Percentiles rank a stretch among this genome's conserved stretches.
Evolutionary conservation across 202 grass and related monocot genomes (phyloP).

Genomic region (Setaria italica): DNA sequence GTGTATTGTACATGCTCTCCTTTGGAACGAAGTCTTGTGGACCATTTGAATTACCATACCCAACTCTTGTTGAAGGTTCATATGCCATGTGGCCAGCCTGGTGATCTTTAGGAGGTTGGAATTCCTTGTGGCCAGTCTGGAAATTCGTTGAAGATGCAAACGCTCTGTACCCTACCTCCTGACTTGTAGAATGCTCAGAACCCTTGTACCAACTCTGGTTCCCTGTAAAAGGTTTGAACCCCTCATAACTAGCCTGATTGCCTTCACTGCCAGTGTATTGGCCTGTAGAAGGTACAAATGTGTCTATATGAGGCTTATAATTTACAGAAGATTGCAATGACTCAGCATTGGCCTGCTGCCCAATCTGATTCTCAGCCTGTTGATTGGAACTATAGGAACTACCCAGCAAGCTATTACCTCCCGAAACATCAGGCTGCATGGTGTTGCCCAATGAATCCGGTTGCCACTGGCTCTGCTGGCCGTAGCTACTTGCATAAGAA

Average conservation of each 20-base stretch:
- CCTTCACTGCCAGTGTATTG: conserved; percentile 32
- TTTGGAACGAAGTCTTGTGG: conserved; percentile 35
- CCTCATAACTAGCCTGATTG: conserved; percentile 35
- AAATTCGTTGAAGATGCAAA: conserved; percentile 32
- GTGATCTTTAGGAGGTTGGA: conserved; percentile 47
- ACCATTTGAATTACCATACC: conserved; percentile 44
- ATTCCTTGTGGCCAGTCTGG: conserved; percentile 40
- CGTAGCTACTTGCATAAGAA: conserved; percentile 49
- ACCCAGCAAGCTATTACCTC: conserved; percentile 24
- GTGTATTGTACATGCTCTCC: conserved; percentile 37
- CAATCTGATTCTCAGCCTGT: conserved; percentile 35
- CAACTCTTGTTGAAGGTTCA: conserved; percentile 28
- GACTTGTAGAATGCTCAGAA: conserved; percentile 32
- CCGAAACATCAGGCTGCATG: conserved; percentile 43
- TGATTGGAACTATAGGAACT: conserved; percentile 43
- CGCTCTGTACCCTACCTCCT: conserved; percentile 23
- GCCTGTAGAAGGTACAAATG: conserved; percentile 44
- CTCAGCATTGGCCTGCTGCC: conserved; percentile 29
- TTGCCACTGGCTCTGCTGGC: conserved; percentile 56
- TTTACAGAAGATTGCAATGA: conserved; percentile 35
- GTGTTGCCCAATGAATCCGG: conserved; percentile 38
- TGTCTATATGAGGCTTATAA: not conserved
- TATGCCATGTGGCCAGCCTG: conserved; percentile 37
- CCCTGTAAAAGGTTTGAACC: conserved; percentile 36
- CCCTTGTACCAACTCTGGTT: conserved; percentile 35